A percentile compares a stretch with the other conserved stretches of the same genome.
phyloP scores from a whole-genome alignment of 495 filamentous ascomycete genomes.

The Baudoinia panamericana region DNA sequence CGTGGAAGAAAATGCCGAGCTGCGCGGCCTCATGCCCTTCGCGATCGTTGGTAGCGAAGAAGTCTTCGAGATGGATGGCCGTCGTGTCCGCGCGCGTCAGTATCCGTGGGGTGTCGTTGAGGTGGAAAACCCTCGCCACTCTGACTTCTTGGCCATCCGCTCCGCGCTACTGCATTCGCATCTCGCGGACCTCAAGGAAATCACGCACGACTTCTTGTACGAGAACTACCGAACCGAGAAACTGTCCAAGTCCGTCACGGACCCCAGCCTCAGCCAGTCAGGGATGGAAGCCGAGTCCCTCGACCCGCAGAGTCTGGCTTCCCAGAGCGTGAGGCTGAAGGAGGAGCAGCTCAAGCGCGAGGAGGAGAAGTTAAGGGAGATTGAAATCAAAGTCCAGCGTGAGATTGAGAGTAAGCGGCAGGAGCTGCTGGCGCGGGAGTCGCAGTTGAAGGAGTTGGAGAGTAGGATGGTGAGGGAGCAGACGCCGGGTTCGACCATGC shows the following conservation, averaged over 20 bases:
- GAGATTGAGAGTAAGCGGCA: slow-evolving; percentile 99
- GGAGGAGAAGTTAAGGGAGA: slow-evolving; percentile 98
- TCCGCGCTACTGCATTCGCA: slow-evolving; percentile 94
- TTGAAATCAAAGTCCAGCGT: slow-evolving; percentile 96
- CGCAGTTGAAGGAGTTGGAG: slow-evolving; percentile 92
- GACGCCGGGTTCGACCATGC: slow-evolving; percentile 22
- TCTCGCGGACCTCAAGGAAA: slow-evolving; percentile 95
- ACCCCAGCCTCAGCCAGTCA: background rate
- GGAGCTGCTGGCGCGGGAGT: slow-evolving; percentile 93
- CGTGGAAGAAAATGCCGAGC: slow-evolving; percentile 95
- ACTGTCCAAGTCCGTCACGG: slow-evolving; percentile 73
- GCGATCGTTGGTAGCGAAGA: slow-evolving; percentile 97
- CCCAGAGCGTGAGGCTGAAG: slow-evolving; percentile 94
- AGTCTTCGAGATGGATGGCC: slow-evolving; percentile 75
- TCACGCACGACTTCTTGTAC: slow-evolving; percentile 98
- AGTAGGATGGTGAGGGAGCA: slow-evolving; percentile 62
- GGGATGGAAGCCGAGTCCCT: slow-evolving; percentile 57
- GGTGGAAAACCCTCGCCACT: slow-evolving; percentile 97
- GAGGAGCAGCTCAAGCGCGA: slow-evolving; percentile 97
- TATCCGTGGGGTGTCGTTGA: slow-evolving; percentile 99
- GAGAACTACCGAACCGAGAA: slow-evolving; percentile 99
- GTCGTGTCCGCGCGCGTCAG: slow-evolving; percentile 42
- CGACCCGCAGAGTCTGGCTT: slow-evolving; percentile 94
- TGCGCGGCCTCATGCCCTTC: slow-evolving; percentile 94
- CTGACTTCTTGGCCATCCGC: slow-evolving; percentile 93